phyloP scores from a whole-genome alignment of 2,329 filamentous ascomycete species.

The Zasmidium angulare region DNA sequence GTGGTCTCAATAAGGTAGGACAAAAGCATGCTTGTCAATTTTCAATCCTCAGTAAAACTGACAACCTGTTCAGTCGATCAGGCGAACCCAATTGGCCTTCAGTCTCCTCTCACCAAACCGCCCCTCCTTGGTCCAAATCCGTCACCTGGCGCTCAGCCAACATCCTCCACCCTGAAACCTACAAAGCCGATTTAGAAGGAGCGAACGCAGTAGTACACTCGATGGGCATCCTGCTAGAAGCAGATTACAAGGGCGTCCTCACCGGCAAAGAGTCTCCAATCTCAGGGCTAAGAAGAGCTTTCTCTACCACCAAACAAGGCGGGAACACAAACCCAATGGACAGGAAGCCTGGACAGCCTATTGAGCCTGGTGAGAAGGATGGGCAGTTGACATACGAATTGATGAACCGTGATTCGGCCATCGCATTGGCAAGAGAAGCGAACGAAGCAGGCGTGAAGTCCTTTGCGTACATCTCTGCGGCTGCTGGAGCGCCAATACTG shows the following conservation, averaged over 20 bases:
- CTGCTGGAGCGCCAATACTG: slow-evolving; percentile 79
- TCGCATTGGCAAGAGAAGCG: slow-evolving; percentile 78
- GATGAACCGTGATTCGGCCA: slow-evolving; percentile 91
- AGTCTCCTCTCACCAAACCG: slow-evolving; percentile 67
- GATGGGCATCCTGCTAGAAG: slow-evolving; percentile 94
- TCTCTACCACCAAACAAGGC: slow-evolving; percentile 63
- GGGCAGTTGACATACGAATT: slow-evolving; percentile 90
- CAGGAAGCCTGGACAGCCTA: slow-evolving; percentile 56
- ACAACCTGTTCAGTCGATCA: slow-evolving; percentile 64
- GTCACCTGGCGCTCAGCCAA: slow-evolving; percentile 88
- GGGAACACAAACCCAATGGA: slow-evolving; percentile 68
- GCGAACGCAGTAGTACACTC: slow-evolving; percentile 88
- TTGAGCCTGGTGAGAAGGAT: slow-evolving; percentile 65
- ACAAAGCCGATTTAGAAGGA: slow-evolving; percentile 70
- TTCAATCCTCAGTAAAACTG: not conserved
- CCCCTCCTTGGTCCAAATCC: slow-evolving; percentile 77
- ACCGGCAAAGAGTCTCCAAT: slow-evolving; percentile 81
- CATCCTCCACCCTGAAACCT: slow-evolving; percentile 78
- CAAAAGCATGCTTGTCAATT: not conserved
- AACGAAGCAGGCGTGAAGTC: slow-evolving; percentile 62
- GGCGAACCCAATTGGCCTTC: slow-evolving; percentile 83
- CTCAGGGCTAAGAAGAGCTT: slow-evolving; percentile 73
- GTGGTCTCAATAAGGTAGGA: slow-evolving; percentile 85
- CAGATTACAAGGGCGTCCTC: slow-evolving; percentile 93
- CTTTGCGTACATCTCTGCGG: slow-evolving; percentile 88